phyloP scores from a whole-genome alignment of 1,284 basidiomycete genomes.

The Farysia itapuensis region DNA sequence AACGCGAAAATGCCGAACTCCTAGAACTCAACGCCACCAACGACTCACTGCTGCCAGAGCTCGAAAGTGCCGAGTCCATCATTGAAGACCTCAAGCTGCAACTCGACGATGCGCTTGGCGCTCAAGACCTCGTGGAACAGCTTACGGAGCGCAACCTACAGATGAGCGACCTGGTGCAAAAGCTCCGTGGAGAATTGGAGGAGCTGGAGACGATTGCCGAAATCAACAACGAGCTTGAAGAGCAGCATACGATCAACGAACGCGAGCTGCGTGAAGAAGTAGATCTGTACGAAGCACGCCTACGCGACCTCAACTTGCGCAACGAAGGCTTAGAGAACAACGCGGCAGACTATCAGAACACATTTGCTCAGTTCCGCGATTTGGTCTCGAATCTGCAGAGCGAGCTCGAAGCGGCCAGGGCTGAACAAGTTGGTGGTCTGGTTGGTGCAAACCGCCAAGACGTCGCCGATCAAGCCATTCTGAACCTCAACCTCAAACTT shows the following conservation, averaged over 20 bases:
- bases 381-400: constrained; percentile 48
- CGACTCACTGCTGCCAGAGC: constrained; percentile 33
- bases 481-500: constrained; percentile 55
- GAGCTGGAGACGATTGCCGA: constrained; percentile 94
- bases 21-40: constrained; percentile 33
- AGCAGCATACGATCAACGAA: constrained; percentile 92
- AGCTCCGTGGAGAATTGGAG: constrained; percentile 91
- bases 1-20: constrained; percentile 71
- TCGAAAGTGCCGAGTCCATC: constrained; percentile 64
- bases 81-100: constrained; percentile 92
- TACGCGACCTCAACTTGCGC: constrained; percentile 31
- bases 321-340: constrained; percentile 43
- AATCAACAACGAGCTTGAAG: constrained; percentile 94
- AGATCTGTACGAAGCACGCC: constrained; percentile 55
- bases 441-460: constrained; percentile 30
- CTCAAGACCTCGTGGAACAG: constrained; percentile 93
- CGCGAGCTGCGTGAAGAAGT: constrained; percentile 87
- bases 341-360: constrained; percentile 49
- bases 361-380: constrained; percentile 53
- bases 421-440: constrained; percentile 33
- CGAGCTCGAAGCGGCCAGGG: constrained; percentile 49
- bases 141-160: constrained; percentile 89
- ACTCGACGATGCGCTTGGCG: constrained; percentile 89
- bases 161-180: constrained; percentile 79
- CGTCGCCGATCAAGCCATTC: constrained; percentile 48